Base-by-base conservation (phyloP, 305 asterid species). In the Caryopteris hybrid region DNA sequence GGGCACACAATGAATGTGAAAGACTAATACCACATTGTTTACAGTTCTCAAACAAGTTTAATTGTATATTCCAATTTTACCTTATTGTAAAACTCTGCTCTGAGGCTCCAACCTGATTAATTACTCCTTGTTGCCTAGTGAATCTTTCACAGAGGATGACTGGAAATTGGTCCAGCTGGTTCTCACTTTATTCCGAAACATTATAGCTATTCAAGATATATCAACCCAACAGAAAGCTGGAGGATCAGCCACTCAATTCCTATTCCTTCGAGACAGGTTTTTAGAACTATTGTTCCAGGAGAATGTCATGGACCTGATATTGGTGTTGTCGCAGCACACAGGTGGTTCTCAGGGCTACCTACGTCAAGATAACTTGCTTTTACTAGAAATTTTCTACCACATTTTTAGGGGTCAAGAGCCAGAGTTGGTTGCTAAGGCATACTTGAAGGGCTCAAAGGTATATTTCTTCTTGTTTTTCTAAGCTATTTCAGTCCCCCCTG, bases 131-230 rank as follows among this genome's bases (percentile, higher is more conserved):
- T 45, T 77, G 41, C 75, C 43, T 95, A 95, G 99, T 52, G 99
- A 81, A 66, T 74, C 85, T 8, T 95, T 95, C 81, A 85, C 95
- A 34, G 99, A 95, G 48, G 99, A 95, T 76, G 96, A 91, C 75
- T 95, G 98, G 98, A 95, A 91, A 82, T 68, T 95, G 85, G 96
- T 91, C 70, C 98, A 95, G 85, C 77, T 95, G 81, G 85, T 95
- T 71, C 89, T 95, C 73, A 91, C 97, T 45, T 79, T 95, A 46
- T 91, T 95, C 64, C 89, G 98, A 6, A 95, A 95, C 69, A 50
- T 90, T 67, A 83, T 95, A 58, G 96, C 97, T 33, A 79, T 95
- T 77, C 97, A 91, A 84, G 94, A 91, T 62, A 83, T 91, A 80
- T 83, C 96, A 69, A 78, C 80, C 18, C 93, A 87, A 71, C 97